Percentiles rank a stretch among this genome's conserved stretches.
Conservation (phyloP, 2,329 filamentous ascomycete species). For the Cylindrodendrum hubeiense region DNA sequence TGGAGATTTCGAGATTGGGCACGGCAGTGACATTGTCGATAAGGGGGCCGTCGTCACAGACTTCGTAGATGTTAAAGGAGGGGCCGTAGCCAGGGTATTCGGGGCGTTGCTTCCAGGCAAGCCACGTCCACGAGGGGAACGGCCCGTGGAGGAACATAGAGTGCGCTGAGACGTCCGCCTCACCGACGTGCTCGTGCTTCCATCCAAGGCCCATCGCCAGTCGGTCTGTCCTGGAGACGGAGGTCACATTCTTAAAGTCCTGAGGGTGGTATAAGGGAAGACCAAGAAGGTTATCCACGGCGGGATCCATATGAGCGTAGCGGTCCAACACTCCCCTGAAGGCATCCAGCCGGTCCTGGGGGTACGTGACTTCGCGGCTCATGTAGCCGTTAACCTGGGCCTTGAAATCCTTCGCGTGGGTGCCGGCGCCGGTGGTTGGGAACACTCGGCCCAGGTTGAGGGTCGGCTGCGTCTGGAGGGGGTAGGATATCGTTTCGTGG, state of each 20-base stretch:
- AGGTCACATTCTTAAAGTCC: constrained; percentile 44
- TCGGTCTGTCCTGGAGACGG: constrained; percentile 50
- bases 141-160: constrained; percentile 44
- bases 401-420: constrained; percentile 42
- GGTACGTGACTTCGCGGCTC: constrained; percentile 42
- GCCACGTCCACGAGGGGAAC: constrained; percentile 55
- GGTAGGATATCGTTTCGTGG: constrained; percentile 51
- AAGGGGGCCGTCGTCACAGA: constrained; percentile 43
- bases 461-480: constrained; percentile 47
- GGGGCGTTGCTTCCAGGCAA: constrained; percentile 49
- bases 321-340: constrained; percentile 49
- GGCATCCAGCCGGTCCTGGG: constrained; percentile 50
- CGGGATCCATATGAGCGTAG: constrained; percentile 43
- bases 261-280: constrained; percentile 51
- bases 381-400: constrained; percentile 49
- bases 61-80: constrained; percentile 49
- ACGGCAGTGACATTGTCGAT: constrained; percentile 47
- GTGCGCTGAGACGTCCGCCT: constrained; percentile 33
- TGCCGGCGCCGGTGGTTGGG: constrained; percentile 36
- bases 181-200: constrained; percentile 44
- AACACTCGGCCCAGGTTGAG: constrained; percentile 51
- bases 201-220: constrained; percentile 52
- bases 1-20: constrained; percentile 49
- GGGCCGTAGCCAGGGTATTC: constrained; percentile 41
- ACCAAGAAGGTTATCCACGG: constrained; percentile 48